phyloP scores from a whole-genome alignment of 2,329 filamentous ascomycete genomes.

The Hypoxylon sp. region DNA sequence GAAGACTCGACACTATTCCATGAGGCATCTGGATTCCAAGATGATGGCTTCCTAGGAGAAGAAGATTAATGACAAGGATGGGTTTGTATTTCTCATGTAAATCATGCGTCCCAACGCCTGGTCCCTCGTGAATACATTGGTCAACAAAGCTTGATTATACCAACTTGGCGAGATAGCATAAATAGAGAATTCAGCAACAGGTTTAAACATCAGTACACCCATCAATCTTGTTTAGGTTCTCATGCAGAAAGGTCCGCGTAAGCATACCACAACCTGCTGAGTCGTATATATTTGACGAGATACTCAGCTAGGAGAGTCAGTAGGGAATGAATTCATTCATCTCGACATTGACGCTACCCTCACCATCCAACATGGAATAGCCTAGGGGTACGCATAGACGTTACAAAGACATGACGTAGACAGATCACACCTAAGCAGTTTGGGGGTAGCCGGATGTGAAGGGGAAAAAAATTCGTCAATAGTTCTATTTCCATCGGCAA shows the following conservation, averaged over 20 bases:
- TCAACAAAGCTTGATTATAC: conserved; percentile 13
- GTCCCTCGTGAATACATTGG: conserved; percentile 1
- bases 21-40: conserved; percentile 38
- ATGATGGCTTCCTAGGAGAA: conserved; percentile 19
- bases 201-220: conserved; percentile 8
- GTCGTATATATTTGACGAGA: conserved; percentile 17
- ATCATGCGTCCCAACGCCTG: conserved; percentile 1
- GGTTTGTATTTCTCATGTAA: not conserved
- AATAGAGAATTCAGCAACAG: not conserved
- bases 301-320: conserved; percentile 11
- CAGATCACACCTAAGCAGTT: conserved; percentile 12
- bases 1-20: conserved; percentile 58
- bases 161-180: not conserved
- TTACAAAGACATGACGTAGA: conserved; percentile 36
- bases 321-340: conserved; percentile 21
- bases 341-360: conserved; percentile 10
- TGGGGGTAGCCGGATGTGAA: conserved; percentile 6
- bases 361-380: conserved; percentile 2
- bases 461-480: conserved; percentile 7
- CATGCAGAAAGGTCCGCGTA: conserved; percentile 8
- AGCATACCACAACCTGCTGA: conserved; percentile 8
- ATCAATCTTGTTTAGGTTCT: conserved; percentile 15
- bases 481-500: conserved; percentile 15
- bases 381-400: conserved; percentile 3
- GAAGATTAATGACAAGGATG: conserved; percentile 8